Evolutionary conservation across 169 alveolate species (phyloP).

Genomic region (Babesia divergens): DNA sequence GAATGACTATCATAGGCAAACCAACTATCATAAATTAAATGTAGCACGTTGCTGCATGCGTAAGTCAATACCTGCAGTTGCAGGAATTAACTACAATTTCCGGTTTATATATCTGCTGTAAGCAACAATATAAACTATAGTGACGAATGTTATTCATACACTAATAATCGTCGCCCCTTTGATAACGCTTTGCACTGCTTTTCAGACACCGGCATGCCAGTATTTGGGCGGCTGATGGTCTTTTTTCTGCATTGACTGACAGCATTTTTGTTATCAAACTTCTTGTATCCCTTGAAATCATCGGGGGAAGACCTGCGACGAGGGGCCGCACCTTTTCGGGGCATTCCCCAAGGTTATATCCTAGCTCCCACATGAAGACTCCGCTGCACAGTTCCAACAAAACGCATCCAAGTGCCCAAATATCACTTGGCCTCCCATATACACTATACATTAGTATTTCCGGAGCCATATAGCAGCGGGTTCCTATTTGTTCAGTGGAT

Average conservation of each 20-base stretch:
- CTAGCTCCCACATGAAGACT: constrained; percentile 29
- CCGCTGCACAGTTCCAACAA: constrained; percentile 81
- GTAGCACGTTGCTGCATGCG: too few relatives aligned
- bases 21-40: too few relatives aligned
- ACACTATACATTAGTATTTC: constrained; percentile 67
- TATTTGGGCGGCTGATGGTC: constrained; percentile 22
- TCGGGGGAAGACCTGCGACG: background rate
- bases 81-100: too few relatives aligned
- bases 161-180: too few relatives aligned
- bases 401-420: constrained; percentile 78
- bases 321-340: constrained; percentile 3
- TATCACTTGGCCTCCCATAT: constrained; percentile 75
- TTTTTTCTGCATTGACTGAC: background rate
- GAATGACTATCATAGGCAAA: too few relatives aligned
- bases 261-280: background rate
- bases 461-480: constrained; percentile 77
- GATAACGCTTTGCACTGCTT: background rate
- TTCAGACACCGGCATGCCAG: background rate
- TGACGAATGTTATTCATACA: too few relatives aligned
- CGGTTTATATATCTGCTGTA: too few relatives aligned
- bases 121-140: too few relatives aligned
- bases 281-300: background rate
- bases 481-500: constrained; percentile 69
- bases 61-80: too few relatives aligned
- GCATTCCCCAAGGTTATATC: constrained; percentile 10